A percentile compares a stretch with the other conserved stretches of the same genome.
These are phyloP conservation scores for Cryoendolithus antarcticus DNA, from an alignment of 2,329 filamentous ascomycete genomes.

Conservation along the genomic window DNA sequence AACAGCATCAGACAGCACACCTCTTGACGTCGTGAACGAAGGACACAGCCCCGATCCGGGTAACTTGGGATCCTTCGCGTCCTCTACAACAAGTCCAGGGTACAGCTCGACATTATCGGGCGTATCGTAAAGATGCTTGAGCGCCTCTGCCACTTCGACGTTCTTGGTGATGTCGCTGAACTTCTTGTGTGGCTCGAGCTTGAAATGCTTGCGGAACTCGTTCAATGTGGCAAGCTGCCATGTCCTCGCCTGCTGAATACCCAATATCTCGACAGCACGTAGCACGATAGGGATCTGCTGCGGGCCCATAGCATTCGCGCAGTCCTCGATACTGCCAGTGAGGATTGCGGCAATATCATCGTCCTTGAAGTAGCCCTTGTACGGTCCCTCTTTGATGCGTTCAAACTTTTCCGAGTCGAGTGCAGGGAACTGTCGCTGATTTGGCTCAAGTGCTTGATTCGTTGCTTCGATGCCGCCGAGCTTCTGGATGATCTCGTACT, in stretches of 20 bases:
- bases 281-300: constrained; percentile 47
- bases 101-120: constrained; percentile 59
- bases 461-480: constrained; percentile 17
- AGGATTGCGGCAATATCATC: constrained; percentile 45
- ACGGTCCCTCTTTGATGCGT: constrained; percentile 18
- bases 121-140: constrained; percentile 49
- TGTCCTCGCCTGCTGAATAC: constrained; percentile 48
- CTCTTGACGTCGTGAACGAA: constrained; percentile 42
- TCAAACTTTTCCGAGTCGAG: constrained; percentile 19
- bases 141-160: constrained; percentile 40
- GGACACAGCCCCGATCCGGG: constrained; percentile 42
- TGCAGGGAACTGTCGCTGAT: constrained; percentile 21
- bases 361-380: constrained; percentile 43
- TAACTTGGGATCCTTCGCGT: constrained; percentile 38
- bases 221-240: constrained; percentile 52
- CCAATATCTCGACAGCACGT: constrained; percentile 49
- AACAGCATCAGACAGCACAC: constrained; percentile 48
- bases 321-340: constrained; percentile 48
- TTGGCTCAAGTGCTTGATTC: constrained; percentile 18
- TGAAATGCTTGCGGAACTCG: constrained; percentile 53
- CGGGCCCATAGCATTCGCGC: constrained; percentile 47
- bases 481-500: constrained; percentile 18
- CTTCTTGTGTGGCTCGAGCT: constrained; percentile 41
- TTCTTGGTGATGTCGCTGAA: constrained; percentile 50
- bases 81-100: constrained; percentile 53